Evolutionary conservation across 2,329 filamentous ascomycete genomes (phyloP).

Genomic region (Alternaria triticina): DNA sequence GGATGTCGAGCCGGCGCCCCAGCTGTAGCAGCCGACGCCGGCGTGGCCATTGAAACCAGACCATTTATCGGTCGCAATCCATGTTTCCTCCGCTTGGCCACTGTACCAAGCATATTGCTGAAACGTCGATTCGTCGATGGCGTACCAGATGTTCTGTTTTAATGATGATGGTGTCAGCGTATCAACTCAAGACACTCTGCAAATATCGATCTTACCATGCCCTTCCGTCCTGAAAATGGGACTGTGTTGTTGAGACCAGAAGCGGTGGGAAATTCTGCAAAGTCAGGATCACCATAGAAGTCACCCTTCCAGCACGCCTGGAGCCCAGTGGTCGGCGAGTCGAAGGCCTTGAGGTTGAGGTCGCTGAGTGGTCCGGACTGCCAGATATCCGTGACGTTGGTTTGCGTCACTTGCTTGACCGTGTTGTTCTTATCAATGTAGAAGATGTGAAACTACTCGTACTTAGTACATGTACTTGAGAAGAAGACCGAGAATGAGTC

Average conservation of each 20-base stretch:
- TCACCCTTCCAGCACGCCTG: conserved; percentile 83
- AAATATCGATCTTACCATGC: conserved; percentile 36
- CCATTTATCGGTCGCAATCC: conserved; percentile 45
- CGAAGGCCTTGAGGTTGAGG: conserved; percentile 83
- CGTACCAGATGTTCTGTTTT: conserved; percentile 51
- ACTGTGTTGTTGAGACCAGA: conserved; percentile 32
- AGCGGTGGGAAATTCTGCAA: conserved; percentile 45
- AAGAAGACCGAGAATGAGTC: not conserved
- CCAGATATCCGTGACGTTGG: conserved; percentile 51
- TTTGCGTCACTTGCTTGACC: conserved; percentile 49
- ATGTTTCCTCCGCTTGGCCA: conserved; percentile 41
- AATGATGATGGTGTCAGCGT: not conserved
- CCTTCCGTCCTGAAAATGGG: conserved; percentile 36
- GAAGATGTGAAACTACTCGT: conserved; percentile 48
- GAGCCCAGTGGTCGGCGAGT: conserved; percentile 86
- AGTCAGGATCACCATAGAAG: conserved; percentile 50
- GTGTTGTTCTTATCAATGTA: conserved; percentile 51
- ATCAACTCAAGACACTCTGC: not conserved
- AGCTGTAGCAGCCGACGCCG: conserved; percentile 54
- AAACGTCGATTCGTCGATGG: conserved; percentile 49
- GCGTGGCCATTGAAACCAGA: conserved; percentile 51
- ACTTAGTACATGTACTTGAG: not conserved
- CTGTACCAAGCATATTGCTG: conserved; percentile 52
- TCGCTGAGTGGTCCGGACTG: conserved; percentile 60
- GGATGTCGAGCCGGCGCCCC: conserved; percentile 47